Conservation (phyloP, 306 rosid genomes). For the Urtica urens region DNA sequence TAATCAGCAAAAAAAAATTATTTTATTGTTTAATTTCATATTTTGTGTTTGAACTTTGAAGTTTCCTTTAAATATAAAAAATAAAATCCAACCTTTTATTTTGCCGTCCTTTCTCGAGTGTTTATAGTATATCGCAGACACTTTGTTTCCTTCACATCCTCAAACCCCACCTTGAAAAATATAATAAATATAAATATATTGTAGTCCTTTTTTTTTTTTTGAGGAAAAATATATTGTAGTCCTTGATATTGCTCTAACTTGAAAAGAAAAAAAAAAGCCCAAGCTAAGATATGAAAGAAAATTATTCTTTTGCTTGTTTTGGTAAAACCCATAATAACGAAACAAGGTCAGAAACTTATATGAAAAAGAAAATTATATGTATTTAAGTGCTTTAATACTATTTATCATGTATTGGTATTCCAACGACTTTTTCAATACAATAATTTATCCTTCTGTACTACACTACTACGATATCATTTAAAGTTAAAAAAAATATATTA, state of each 20-base stretch:
- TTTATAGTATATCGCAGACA: not conserved
- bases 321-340: constrained; percentile 17
- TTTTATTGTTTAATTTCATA: not conserved
- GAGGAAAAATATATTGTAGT: no score
- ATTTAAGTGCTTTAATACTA: not conserved
- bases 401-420: no score
- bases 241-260: no score
- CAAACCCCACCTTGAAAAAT: constrained; percentile 14
- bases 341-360: constrained; percentile 5
- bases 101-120: not conserved
- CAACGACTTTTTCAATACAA: no score
- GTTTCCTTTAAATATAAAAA: no score
- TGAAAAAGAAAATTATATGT: not conserved
- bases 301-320: constrained; percentile 37
- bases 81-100: no score
- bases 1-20: not conserved
- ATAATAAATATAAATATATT: not conserved
- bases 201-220: no score
- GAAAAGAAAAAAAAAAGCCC: no score
- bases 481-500: no score
- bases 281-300: constrained; percentile 7
- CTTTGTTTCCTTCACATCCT: not conserved
- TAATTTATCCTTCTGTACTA: no score
- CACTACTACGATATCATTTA: no score
- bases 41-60: not conserved